phyloP scores from a whole-genome alignment of 148 eudicot genomes.

The Arctostaphylos glauca region DNA sequence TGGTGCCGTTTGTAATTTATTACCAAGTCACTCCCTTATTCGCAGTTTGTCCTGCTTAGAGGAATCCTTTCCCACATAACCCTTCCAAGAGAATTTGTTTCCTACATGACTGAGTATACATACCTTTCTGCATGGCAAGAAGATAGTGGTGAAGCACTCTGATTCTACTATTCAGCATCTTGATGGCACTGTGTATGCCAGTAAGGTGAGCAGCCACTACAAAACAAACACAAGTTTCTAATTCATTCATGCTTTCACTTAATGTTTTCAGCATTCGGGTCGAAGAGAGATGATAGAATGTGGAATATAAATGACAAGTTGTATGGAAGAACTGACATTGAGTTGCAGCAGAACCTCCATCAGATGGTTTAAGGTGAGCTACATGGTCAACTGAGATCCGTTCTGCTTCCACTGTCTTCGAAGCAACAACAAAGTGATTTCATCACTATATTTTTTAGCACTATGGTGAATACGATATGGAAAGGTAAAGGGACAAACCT shows the following conservation, averaged over 20 bases:
- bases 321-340: conserved; percentile 53
- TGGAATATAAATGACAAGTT: not conserved
- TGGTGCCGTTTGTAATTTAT: not conserved
- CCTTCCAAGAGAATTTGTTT: not conserved
- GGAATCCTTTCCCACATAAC: not conserved
- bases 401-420: conserved; percentile 95
- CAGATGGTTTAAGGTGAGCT: conserved; percentile 97
- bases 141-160: conserved; percentile 88
- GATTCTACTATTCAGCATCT: conserved; percentile 91
- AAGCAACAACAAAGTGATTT: conserved; percentile 22
- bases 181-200: conserved; percentile 90
- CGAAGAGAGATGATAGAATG: not conserved
- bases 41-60: not conserved
- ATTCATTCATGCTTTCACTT: not conserved
- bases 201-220: conserved; percentile 96
- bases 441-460: conserved; percentile 6
- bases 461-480: not conserved
- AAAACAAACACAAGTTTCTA: conserved; percentile 14
- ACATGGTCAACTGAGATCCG: conserved; percentile 97
- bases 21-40: not conserved
- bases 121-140: conserved; percentile 85
- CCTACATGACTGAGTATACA: not conserved
- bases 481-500: conserved; percentile 43
- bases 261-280: not conserved
- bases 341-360: conserved; percentile 98